phyloP scores from a whole-genome alignment of 2,329 filamentous ascomycete species.

The Fusarium lateritium region DNA sequence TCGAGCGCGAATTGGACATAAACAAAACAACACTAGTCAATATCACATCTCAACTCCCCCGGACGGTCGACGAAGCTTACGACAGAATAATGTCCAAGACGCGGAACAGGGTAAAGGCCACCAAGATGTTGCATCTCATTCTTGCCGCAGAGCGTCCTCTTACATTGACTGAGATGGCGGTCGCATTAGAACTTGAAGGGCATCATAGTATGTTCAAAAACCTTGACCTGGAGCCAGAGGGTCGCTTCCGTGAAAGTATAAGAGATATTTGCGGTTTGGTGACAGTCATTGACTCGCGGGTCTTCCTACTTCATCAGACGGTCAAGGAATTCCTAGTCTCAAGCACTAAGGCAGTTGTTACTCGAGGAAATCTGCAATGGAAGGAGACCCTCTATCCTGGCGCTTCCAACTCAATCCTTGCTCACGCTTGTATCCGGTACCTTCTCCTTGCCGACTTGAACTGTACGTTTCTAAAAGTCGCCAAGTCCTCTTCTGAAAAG shows the following conservation, averaged over 20 bases:
- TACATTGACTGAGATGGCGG: slow-evolving; percentile 42
- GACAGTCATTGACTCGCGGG: slow-evolving; percentile 25
- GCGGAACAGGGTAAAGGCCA: slow-evolving; percentile 15
- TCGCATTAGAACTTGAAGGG: slow-evolving; percentile 33
- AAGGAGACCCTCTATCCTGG: slow-evolving; percentile 19
- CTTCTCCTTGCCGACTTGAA: too few relatives aligned
- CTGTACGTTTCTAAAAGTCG: too few relatives aligned
- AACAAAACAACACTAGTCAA: slow-evolving; percentile 15
- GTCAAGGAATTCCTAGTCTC: slow-evolving; percentile 43
- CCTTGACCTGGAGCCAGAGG: slow-evolving; percentile 11
- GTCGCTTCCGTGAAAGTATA: slow-evolving; percentile 27
- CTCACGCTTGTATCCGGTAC: slow-evolving; percentile 31
- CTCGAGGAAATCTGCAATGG: slow-evolving; percentile 11
- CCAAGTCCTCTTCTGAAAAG: too few relatives aligned
- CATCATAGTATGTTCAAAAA: slow-evolving; percentile 17
- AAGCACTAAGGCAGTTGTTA: too few relatives aligned
- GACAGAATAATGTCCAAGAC: slow-evolving; percentile 46
- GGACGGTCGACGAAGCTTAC: slow-evolving; percentile 47
- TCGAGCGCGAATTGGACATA: slow-evolving; percentile 28
- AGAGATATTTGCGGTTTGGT: slow-evolving; percentile 52
- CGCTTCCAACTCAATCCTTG: slow-evolving; percentile 32
- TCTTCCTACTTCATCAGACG: slow-evolving; percentile 46
- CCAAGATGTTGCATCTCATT: slow-evolving; percentile 44
- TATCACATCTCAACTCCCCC: slow-evolving; percentile 32
- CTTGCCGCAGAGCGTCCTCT: slow-evolving; percentile 44